A percentile compares a stretch with the other conserved stretches of the same genome.
Evolutionary conservation across 2,329 filamentous ascomycete species (phyloP).

Genomic region (Trichoderma guizhouense): DNA sequence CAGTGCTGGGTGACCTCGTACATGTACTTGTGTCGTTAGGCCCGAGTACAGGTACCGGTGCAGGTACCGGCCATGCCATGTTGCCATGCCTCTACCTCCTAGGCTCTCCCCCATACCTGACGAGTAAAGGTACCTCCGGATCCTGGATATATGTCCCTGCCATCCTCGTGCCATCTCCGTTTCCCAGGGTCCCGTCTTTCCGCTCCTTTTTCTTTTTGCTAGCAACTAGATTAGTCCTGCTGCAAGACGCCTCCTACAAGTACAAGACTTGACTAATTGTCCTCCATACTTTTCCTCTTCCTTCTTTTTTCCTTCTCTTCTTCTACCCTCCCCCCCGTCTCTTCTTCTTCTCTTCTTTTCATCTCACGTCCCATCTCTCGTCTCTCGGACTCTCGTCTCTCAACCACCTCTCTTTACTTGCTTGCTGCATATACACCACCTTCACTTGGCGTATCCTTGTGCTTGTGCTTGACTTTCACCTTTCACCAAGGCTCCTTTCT

Average conservation of each 20-base stretch:
- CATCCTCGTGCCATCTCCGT: slow-evolving; percentile 22
- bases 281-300: not conserved
- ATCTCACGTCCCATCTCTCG: slow-evolving; percentile 17
- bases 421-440: not conserved
- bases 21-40: not conserved
- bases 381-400: slow-evolving; percentile 1
- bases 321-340: slow-evolving; percentile 12
- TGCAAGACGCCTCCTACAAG: slow-evolving; percentile 16
- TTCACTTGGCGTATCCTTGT: slow-evolving; percentile 10
- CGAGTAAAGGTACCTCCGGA: not conserved
- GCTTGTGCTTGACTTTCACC: not conserved
- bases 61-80: not conserved
- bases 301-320: slow-evolving; percentile 17
- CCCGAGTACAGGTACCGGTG: not conserved
- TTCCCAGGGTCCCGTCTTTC: slow-evolving; percentile 18
- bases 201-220: slow-evolving; percentile 18
- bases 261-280: slow-evolving; percentile 13
- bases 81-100: too few species aligned
- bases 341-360: not conserved
- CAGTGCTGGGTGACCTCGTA: slow-evolving; percentile 9
- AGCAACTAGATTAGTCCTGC: slow-evolving; percentile 12
- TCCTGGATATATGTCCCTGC: slow-evolving; percentile 17
- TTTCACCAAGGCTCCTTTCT: not conserved
- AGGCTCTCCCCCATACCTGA: slow-evolving; percentile 4
- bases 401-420: not conserved